Conservation (phyloP, 1,284 basidiomycete genomes). For the Ustilago tritici region DNA sequence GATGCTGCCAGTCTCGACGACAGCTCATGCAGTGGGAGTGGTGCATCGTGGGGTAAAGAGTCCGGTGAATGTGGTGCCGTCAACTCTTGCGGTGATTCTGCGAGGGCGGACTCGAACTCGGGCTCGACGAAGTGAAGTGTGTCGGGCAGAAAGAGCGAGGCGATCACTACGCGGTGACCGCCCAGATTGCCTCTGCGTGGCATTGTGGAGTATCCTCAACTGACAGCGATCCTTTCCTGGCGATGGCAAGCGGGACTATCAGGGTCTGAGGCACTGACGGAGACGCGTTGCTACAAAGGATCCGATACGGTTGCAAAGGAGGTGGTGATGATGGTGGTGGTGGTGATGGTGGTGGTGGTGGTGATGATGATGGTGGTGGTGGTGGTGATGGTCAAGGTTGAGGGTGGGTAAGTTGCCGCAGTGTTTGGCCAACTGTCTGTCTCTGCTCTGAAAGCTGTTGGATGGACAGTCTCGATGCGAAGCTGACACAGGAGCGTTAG, state of each 20-base stretch:
- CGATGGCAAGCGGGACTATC: background rate
- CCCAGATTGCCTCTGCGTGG: constrained; percentile 51
- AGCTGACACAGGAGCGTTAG: background rate
- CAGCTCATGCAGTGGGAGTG: constrained; percentile 57
- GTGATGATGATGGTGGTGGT: background rate
- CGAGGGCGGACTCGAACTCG: constrained; percentile 39
- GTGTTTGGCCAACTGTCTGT: background rate
- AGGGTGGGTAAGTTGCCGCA: background rate
- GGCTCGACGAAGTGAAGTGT: constrained; percentile 56
- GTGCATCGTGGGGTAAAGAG: constrained; percentile 23
- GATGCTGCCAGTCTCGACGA: constrained; percentile 50
- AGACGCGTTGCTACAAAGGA: background rate
- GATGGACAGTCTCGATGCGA: background rate
- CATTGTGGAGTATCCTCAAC: constrained; percentile 20
- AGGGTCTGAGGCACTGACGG: background rate
- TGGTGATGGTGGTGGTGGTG: no score
- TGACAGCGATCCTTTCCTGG: background rate
- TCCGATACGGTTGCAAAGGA: background rate
- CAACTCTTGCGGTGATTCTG: constrained; percentile 45
- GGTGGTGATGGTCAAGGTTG: background rate
- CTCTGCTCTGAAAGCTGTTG: background rate
- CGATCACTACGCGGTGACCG: constrained; percentile 65
- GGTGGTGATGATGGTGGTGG: no score
- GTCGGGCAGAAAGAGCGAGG: constrained; percentile 63
- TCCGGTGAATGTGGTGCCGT: constrained; percentile 49